phyloP scores from a whole-genome alignment of 2,329 filamentous ascomycete species.

The Colletotrichum lini region DNA sequence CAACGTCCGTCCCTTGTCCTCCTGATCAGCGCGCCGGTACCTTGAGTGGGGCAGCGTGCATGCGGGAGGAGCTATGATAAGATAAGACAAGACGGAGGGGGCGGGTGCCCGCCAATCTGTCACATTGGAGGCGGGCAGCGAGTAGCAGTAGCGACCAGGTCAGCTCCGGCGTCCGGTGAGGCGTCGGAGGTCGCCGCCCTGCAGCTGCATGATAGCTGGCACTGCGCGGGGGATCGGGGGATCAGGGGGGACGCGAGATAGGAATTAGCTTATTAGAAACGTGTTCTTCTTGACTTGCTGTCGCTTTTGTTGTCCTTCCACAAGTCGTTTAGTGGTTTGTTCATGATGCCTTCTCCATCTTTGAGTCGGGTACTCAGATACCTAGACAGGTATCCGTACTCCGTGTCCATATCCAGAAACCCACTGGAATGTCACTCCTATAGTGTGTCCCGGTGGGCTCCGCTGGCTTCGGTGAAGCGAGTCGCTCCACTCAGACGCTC shows the following conservation, averaged over 20 bases:
- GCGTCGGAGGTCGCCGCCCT: conserved; percentile 39
- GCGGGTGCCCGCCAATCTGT: conserved; percentile 6
- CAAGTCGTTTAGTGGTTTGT: not conserved
- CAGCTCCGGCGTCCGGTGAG: conserved; percentile 34
- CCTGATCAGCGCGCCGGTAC: conserved; percentile 40
- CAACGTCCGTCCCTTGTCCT: conserved; percentile 38
- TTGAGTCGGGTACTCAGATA: too few species aligned
- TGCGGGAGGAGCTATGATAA: conserved; percentile 39
- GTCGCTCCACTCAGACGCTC: conserved; percentile 2
- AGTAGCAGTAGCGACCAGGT: conserved; percentile 2
- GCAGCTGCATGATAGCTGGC: conserved; percentile 17
- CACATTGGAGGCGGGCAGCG: not conserved
- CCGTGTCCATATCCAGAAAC: not conserved
- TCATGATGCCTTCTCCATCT: not conserved
- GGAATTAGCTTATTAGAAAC: conserved; percentile 20
- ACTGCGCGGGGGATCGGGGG: conserved; percentile 7
- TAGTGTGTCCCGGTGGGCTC: conserved; percentile 15
- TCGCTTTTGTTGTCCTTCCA: not conserved
- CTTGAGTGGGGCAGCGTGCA: conserved; percentile 37
- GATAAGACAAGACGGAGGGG: conserved; percentile 23
- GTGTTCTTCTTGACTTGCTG: conserved; percentile 19
- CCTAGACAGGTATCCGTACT: not conserved
- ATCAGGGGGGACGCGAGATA: not conserved
- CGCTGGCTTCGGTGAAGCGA: conserved; percentile 28
- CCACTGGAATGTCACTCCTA: conserved; percentile 20